These are phyloP conservation scores for Lentinus brumalis DNA, from an alignment of 768 basidiomycete genomes.

Conservation along the genomic window DNA sequence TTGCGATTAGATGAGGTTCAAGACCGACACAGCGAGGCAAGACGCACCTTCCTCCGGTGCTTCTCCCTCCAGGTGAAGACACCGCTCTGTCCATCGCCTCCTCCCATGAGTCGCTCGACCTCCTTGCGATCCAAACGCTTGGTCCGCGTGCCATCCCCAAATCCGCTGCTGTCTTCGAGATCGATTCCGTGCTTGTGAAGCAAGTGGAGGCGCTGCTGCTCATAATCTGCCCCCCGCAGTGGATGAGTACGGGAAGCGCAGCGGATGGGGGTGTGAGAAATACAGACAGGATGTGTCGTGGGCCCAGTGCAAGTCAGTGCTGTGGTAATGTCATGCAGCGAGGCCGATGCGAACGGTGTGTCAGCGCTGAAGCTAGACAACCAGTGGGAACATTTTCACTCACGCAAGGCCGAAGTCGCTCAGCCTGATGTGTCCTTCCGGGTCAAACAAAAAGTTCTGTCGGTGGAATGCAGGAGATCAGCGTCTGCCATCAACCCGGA, in stretches of 20 bases:
- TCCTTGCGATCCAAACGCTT: conserved; percentile 81
- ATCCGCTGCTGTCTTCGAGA: conserved; percentile 75
- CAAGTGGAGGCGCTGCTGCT: conserved; percentile 87
- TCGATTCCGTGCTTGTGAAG: conserved; percentile 94
- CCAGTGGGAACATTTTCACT: conserved; percentile 41
- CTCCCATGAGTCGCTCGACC: conserved; percentile 82
- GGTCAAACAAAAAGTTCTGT: conserved; percentile 95
- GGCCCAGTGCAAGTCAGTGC: conserved; percentile 94
- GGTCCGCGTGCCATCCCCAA: conserved; percentile 66
- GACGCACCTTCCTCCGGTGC: conserved; percentile 80
- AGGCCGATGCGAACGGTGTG: conserved; percentile 3
- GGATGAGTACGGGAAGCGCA: neutral
- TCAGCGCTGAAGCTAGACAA: neutral
- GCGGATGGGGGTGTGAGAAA: conserved; percentile 20
- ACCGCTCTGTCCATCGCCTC: conserved; percentile 77
- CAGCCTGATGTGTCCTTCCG: conserved; percentile 90
- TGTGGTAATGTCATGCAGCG: conserved; percentile 33
- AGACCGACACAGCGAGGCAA: conserved; percentile 18
- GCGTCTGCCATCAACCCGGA: conserved; percentile 16
- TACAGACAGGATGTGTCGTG: conserved; percentile 87
- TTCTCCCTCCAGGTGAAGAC: conserved; percentile 96
- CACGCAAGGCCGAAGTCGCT: conserved; percentile 96
- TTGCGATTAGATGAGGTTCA: conserved; percentile 22
- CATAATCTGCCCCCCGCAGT: conserved; percentile 66
- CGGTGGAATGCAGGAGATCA: conserved; percentile 15